Evolutionary conservation across 352 stramenopile species (phyloP), one percentile per base, ranked within the genome.

Genomic region (Globisporangium paroecandrum): DNA sequence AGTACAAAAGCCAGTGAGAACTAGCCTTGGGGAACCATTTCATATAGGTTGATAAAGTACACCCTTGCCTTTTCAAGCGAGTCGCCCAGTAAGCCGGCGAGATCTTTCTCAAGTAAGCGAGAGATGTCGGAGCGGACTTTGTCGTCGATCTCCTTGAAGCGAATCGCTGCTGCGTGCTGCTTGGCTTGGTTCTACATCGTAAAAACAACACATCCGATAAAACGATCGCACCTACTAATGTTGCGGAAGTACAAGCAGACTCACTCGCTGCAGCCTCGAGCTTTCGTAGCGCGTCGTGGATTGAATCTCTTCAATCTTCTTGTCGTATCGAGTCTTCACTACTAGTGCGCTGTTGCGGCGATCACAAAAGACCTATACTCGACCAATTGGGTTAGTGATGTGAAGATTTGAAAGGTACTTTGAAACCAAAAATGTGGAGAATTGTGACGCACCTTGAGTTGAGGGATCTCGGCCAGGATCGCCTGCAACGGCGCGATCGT

Each of bases 81-180:
- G 32, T 75, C 58, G 3, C 58, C 71, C 27, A 80, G 62, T 12
- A 85, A 66, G 12, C 78, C 68, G 1, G 66, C 25, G 29, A 87
- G 62, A 54, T 86, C 72, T 36, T 81, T 76, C 0, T 69, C 64
- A 2, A 90, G 38, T 20, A 89, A 54, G 18, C 71, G 62, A n/a
- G 63, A 55, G 62, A 89, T 79, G 20, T 91, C 75, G 1, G 65
- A 68, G 38, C 79, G 69, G 10, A 90, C 69, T 43, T 84, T 77
- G 10, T 69, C 65, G n/a, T 94, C 82, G 8, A 94, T 75, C 43
- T 89, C 83, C 54, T 80, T 69, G 66, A 89, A 91, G 10, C 85
- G 83, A 34, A 72, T 59, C n/a, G 72, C 66, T 2, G 85, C 83
- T 18, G 78, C 80, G 53, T 87, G 73, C 4, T 87, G 69, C 65